Base-by-base conservation (phyloP, 805 yeast genomes). In the Suhomyces tanzawaensis region DNA sequence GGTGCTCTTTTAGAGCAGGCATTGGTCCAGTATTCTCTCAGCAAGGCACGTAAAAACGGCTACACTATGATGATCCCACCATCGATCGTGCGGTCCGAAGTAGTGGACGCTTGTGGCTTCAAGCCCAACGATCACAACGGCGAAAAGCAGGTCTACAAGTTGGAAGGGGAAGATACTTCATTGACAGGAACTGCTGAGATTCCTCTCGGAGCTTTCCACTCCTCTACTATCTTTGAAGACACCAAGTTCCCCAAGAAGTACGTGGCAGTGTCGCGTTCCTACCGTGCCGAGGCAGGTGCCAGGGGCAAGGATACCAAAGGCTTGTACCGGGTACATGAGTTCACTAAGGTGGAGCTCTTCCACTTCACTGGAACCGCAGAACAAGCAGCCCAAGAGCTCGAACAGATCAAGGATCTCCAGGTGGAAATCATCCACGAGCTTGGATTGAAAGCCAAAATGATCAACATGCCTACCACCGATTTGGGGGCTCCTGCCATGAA, bases 231-330 rank as follows among this genome's bases (percentile, higher is more conserved):
- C 0, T 64, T 82, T 28, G 53, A 40, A 3, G 19, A 60, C 5
- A 49, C 67, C 22, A 35, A 44, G 5, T 63, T 78, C 4, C 89
- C 95, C 0, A 46, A 66, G 11, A 80, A 76, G 50, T 66, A 77
- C 19, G 93, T 80, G 9, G 99, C 97, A 1, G 71, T 88, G 1
- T 83, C 95, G 37, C 71, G 97, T 46, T 79, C 95, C 45, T 93
- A 81, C 55, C 71, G 99, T 45, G 96, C 97, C 0, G 99, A 93
- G 57, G 99, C 99, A 0, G 99, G 98, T 2, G 93, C 98, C 1
- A 76, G 96, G 39, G 99, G 99, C 2, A 78, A 77, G 47, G 97
- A 88, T 48, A 88, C 97, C 0, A 80, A 82, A 50, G 99, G 99
- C 0, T 67, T 93, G 1, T 93, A 93, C 51, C 69, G 99, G 29